Evolutionary conservation across 345 rosid species (phyloP), one percentile per base, ranked within the genome.

Genomic region (Sisymbrium irio): DNA sequence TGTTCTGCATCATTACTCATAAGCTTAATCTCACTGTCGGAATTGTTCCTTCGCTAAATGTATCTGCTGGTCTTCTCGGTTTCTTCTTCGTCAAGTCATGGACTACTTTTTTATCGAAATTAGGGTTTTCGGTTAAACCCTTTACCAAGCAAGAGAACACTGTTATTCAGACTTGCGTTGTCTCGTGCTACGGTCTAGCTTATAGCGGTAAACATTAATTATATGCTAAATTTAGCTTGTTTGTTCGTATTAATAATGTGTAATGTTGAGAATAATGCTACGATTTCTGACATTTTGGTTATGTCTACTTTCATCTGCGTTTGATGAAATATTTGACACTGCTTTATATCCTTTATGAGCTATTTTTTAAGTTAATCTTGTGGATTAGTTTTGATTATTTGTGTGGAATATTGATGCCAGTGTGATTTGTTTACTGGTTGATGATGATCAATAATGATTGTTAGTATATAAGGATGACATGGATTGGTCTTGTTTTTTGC

Each of bases 91-190:
- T 89, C 35, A 88, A 89, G 73, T 92, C 96, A 6, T 92, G 96
- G 97, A 88, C 91, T 25, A 83, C 82, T 2, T 77, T 84, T 22
- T 59, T 86, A 54, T 76, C 89, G 7, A 73, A 74, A 40, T 70
- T 88, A 33, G 97, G 97, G 39, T 58, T 89, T 71, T 68, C 69
- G 0, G 74, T 79, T 45, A 62, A 78, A 62, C 96, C 92, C 2
- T 92, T 92, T 47, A 89, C 97, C 4, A 85, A 87, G 74, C 97
- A 92, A 78, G 97, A 92, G 82, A 92, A 92, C 77, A 86, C 97
- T 22, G 93, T 89, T 49, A 85, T 92, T 40, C 97, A 92, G 71
- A 92, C 97, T 36, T 92, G 97, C 54, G 91, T 92, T 20, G 97
- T 92, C 12, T 92, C 97, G 41, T 88, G 96, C 77, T 89, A 89